phyloP scores from a whole-genome alignment of 495 filamentous ascomycete genomes.

The Penicillium antarcticum region DNA sequence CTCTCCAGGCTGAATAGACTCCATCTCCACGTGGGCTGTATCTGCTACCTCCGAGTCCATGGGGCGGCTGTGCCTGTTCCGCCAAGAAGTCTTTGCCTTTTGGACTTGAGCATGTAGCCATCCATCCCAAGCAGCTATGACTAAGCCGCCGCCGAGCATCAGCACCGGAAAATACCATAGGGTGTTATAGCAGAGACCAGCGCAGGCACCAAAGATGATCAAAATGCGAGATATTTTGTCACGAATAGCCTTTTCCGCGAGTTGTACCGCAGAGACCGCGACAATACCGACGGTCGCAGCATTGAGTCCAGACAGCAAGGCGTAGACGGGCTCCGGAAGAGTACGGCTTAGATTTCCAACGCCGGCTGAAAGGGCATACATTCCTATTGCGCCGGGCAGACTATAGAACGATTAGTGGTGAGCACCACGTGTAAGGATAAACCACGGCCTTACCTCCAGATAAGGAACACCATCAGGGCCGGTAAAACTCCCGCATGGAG shows the following conservation, averaged over 20 bases:
- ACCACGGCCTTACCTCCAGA: too few species aligned
- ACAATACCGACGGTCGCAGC: conserved; percentile 77
- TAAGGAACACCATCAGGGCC: conserved; percentile 60
- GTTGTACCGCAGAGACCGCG: conserved; percentile 70
- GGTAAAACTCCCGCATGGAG: conserved; percentile 61
- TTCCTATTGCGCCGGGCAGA: conserved; percentile 73
- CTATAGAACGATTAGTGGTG: too few species aligned
- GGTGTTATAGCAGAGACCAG: conserved; percentile 71
- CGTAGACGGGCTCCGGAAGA: conserved; percentile 67
- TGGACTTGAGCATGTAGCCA: conserved; percentile 43
- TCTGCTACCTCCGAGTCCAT: conserved; percentile 6
- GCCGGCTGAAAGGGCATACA: conserved; percentile 70
- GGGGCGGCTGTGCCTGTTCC: conserved; percentile 11
- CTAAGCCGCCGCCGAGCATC: conserved; percentile 56
- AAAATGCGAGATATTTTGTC: conserved; percentile 67
- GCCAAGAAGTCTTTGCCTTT: conserved; percentile 19
- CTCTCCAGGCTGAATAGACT: too few species aligned
- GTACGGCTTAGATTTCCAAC: conserved; percentile 57
- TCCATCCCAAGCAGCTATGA: conserved; percentile 59
- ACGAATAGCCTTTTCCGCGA: conserved; percentile 71
- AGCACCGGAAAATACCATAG: conserved; percentile 82
- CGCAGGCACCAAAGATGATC: conserved; percentile 64
- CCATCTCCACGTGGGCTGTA: conserved; percentile 1
- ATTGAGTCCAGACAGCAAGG: conserved; percentile 72
- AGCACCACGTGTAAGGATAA: too few species aligned